A percentile compares a stretch with the other conserved stretches of the same genome.
Conservation (phyloP, 164 flowering plant species). For the Nymphaea thermarum region DNA sequence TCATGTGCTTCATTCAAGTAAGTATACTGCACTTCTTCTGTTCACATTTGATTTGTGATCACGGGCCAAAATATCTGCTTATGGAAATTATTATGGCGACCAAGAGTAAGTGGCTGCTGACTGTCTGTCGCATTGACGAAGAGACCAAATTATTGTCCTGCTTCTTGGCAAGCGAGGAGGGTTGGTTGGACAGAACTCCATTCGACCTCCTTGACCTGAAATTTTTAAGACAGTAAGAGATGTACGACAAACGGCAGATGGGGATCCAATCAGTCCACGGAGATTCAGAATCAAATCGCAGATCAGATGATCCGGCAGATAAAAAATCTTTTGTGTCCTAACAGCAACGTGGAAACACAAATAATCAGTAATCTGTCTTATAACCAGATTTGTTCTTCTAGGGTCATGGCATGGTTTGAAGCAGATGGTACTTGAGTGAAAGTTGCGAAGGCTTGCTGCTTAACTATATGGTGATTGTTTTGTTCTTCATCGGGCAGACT, state of each 20-base stretch:
- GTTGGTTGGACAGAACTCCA: neutral
- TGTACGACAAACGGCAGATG: neutral
- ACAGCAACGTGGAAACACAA: too few species aligned
- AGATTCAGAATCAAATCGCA: too few species aligned
- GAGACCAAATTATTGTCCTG: neutral
- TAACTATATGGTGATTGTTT: too few species aligned
- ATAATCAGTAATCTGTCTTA: too few species aligned
- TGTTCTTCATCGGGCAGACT: too few species aligned
- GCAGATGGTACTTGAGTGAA: too few species aligned
- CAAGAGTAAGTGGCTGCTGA: neutral
- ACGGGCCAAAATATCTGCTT: neutral
- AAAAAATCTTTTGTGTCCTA: too few species aligned
- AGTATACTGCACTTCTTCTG: neutral
- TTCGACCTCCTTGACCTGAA: neutral
- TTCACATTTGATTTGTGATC: neutral
- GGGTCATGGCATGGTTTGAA: too few species aligned
- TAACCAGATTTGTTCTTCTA: too few species aligned
- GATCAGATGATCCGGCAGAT: too few species aligned
- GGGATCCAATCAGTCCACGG: too few species aligned
- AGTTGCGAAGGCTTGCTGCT: too few species aligned
- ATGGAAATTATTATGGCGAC: neutral
- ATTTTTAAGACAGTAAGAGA: neutral
- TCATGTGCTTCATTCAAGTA: neutral
- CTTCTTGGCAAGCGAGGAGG: neutral
- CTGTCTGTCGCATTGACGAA: neutral